Conservation (phyloP, 2,329 filamentous ascomycete genomes). For the Pseudohalonectria lignicola region DNA sequence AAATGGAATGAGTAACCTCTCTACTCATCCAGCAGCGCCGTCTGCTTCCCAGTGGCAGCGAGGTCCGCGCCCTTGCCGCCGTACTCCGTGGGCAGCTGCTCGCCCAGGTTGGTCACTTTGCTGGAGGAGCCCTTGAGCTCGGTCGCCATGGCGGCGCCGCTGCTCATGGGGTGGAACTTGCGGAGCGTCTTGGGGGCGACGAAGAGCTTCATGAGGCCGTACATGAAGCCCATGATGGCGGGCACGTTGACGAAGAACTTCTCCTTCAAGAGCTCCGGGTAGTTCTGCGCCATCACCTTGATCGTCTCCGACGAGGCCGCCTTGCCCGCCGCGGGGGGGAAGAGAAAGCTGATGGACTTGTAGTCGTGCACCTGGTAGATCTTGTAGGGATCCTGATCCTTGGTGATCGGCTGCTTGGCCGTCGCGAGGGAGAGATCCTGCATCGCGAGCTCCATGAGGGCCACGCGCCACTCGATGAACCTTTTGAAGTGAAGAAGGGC, state of each 20-base stretch:
- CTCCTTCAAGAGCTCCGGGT: conserved; percentile 77
- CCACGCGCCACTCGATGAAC: conserved; percentile 83
- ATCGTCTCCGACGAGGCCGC: conserved; percentile 72
- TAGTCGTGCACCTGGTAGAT: conserved; percentile 94
- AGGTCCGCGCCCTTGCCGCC: conserved; percentile 54
- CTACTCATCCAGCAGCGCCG: no score
- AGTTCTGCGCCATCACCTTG: conserved; percentile 66
- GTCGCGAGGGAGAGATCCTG: conserved; percentile 59
- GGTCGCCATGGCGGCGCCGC: conserved; percentile 56
- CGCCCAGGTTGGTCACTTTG: conserved; percentile 45
- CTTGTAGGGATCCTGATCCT: conserved; percentile 74
- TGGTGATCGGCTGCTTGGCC: conserved; percentile 60
- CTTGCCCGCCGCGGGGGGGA: conserved; percentile 67
- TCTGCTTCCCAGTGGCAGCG: conserved; percentile 12
- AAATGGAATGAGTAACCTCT: no score
- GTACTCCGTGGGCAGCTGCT: conserved; percentile 62
- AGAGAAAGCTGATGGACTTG: conserved; percentile 74
- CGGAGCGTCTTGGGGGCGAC: conserved; percentile 62
- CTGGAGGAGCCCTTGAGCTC: conserved; percentile 36
- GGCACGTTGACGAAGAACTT: conserved; percentile 98
- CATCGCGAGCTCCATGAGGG: conserved; percentile 80
- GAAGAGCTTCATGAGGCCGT: conserved; percentile 64
- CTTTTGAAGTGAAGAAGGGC: conserved; percentile 29
- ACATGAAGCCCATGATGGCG: conserved; percentile 81
- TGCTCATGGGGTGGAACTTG: conserved; percentile 70